Conservation (phyloP, 331 rosid genomes). For the Pyracantha coccinea region DNA sequence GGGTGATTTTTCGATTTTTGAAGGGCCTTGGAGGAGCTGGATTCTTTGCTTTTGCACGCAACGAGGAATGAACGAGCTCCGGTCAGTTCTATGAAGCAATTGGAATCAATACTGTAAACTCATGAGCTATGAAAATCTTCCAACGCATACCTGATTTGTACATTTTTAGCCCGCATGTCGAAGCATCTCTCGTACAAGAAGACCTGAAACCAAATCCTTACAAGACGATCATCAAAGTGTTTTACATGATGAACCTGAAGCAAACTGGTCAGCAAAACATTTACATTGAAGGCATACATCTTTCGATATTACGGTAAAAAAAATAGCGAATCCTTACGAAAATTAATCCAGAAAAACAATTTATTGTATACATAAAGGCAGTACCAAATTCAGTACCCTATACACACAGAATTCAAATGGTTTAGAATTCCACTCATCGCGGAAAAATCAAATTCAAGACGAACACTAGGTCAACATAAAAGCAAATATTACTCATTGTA, state of each 20-base stretch:
- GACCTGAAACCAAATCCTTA: not conserved
- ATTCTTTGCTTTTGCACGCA: slow-evolving; percentile 64
- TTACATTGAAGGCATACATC: not conserved
- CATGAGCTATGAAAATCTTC: not conserved
- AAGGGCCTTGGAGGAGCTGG: slow-evolving; percentile 92
- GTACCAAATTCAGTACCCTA: not conserved
- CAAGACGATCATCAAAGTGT: not conserved
- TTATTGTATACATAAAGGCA: slow-evolving; percentile 26
- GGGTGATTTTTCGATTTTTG: not conserved
- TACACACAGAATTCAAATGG: not conserved
- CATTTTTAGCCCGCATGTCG: too few species aligned
- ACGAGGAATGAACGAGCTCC: slow-evolving; percentile 81
- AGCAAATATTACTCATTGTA: slow-evolving; percentile 4
- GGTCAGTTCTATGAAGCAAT: slow-evolving; percentile 67
- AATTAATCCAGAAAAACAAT: slow-evolving; percentile 9
- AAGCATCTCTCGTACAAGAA: not conserved
- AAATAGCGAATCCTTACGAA: not conserved
- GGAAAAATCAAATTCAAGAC: not conserved
- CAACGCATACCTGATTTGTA: not conserved
- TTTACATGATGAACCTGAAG: too few species aligned
- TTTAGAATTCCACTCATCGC: not conserved
- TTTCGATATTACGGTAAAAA: not conserved
- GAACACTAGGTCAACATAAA: not conserved
- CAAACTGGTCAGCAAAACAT: too few species aligned
- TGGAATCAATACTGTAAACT: slow-evolving; percentile 63